A percentile compares a stretch with the other conserved stretches of the same genome.
Conservation (phyloP, 2,329 filamentous ascomycete species). For the Fusarium oxysporum region DNA sequence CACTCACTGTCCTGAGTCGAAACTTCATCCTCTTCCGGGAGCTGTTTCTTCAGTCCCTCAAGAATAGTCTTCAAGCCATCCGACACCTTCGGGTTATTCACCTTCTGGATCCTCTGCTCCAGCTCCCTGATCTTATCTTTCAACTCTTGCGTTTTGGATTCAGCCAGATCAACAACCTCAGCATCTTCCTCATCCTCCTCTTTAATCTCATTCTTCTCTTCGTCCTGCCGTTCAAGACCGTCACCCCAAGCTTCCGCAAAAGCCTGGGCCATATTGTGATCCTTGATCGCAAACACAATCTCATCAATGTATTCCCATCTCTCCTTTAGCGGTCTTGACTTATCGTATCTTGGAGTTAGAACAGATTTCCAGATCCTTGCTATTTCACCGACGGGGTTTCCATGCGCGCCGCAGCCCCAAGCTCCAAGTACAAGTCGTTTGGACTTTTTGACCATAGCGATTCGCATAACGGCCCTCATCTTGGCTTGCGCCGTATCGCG, state of each 20-base stretch:
- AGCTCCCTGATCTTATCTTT: conserved; percentile 32
- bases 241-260: conserved; percentile 63
- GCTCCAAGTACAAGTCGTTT: conserved; percentile 68
- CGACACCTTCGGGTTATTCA: conserved; percentile 19
- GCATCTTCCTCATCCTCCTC: background rate
- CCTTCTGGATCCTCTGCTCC: conserved; percentile 22
- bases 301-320: conserved; percentile 49
- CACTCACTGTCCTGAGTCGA: background rate
- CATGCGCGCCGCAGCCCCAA: conserved; percentile 74
- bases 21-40: background rate
- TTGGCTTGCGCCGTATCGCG: conserved; percentile 63
- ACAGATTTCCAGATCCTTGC: conserved; percentile 63
- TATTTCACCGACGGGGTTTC: conserved; percentile 70
- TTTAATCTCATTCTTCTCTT: background rate
- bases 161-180: background rate
- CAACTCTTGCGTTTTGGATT: conserved; percentile 22
- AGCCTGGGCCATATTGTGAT: conserved; percentile 61
- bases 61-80: conserved; percentile 22
- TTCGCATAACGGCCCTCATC: conserved; percentile 68
- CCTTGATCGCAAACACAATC: conserved; percentile 69
- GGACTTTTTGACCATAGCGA: conserved; percentile 59
- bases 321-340: conserved; percentile 31
- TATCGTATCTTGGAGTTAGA: conserved; percentile 37
- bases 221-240: conserved; percentile 4
- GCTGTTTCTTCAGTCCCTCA: conserved; percentile 19